Evolutionary conservation across 2,329 filamentous ascomycete genomes (phyloP).

Genomic region (Tolypocladium paradoxum): DNA sequence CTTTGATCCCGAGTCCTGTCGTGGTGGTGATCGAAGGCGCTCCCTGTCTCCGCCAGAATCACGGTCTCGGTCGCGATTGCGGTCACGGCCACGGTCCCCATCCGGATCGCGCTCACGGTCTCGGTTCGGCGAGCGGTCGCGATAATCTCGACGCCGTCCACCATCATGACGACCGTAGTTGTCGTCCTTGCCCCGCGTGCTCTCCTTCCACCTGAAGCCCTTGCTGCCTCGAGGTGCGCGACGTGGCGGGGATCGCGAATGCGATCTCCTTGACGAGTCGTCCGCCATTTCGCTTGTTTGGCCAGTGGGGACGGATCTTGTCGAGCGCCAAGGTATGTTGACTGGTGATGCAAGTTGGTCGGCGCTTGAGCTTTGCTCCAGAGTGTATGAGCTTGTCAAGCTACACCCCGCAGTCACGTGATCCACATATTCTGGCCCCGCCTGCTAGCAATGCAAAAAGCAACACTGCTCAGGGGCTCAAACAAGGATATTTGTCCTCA

Average conservation of each 20-base stretch:
- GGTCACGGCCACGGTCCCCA: constrained; percentile 22
- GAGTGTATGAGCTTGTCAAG: not conserved
- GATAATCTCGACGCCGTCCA: constrained; percentile 32
- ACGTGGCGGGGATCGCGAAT: constrained; percentile 15
- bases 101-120: constrained; percentile 15
- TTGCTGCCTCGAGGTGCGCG: constrained; percentile 15
- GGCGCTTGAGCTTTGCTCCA: not conserved
- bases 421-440: too few relatives aligned
- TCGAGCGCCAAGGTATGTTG: not conserved
- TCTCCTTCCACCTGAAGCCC: constrained; percentile 49
- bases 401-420: not conserved
- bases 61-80: constrained; percentile 23
- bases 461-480: too few relatives aligned
- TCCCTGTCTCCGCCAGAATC: constrained; percentile 15
- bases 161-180: constrained; percentile 23
- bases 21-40: constrained; percentile 7
- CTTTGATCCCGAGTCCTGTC: constrained; percentile 19
- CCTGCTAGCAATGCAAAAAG: too few relatives aligned
- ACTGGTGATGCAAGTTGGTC: not conserved
- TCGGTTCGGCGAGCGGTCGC: constrained; percentile 25
- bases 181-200: constrained; percentile 35
- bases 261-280: constrained; percentile 11
- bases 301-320: not conserved
- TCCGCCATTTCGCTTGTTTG: constrained; percentile 11
- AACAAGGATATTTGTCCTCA: not conserved